Evolutionary conservation across 176 grass and related monocot genomes (phyloP).

Genomic region (Bonia amplexicaulis): DNA sequence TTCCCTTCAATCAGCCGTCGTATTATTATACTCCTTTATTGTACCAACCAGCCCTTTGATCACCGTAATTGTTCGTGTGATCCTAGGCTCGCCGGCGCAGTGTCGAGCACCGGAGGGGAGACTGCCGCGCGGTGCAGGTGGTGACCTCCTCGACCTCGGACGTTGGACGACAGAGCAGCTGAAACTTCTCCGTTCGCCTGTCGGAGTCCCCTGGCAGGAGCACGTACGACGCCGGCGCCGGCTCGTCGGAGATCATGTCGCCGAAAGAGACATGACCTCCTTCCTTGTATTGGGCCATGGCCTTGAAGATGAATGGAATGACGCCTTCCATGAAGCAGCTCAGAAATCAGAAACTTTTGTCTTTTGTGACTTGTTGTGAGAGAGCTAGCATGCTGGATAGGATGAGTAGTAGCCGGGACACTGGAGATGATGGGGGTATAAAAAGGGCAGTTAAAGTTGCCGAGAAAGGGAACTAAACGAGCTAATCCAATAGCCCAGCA

Average conservation of each 20-base stretch:
- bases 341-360: conserved; percentile 7
- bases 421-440: conserved; percentile 13
- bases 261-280: conserved; percentile 20
- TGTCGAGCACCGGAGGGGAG: conserved; percentile 28
- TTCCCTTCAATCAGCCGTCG: background rate
- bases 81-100: conserved; percentile 23
- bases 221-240: conserved; percentile 31
- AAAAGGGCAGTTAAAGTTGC: conserved; percentile 32
- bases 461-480: conserved; percentile 8
- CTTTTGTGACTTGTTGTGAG: background rate
- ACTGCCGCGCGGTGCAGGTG: conserved; percentile 16
- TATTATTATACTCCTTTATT: background rate
- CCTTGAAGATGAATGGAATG: conserved; percentile 70
- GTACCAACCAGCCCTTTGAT: background rate
- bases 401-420: background rate
- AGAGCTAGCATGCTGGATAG: background rate
- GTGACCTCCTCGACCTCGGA: background rate
- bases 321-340: conserved; percentile 53
- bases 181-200: background rate
- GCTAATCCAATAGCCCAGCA: background rate
- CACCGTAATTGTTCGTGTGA: background rate
- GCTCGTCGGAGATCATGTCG: conserved; percentile 23
- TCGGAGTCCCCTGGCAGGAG: conserved; percentile 40
- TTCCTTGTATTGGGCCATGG: conserved; percentile 45
- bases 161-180: background rate